Base-by-base conservation (phyloP, 2,329 filamentous ascomycete genomes). In the Chalaropsis thielavioides region DNA sequence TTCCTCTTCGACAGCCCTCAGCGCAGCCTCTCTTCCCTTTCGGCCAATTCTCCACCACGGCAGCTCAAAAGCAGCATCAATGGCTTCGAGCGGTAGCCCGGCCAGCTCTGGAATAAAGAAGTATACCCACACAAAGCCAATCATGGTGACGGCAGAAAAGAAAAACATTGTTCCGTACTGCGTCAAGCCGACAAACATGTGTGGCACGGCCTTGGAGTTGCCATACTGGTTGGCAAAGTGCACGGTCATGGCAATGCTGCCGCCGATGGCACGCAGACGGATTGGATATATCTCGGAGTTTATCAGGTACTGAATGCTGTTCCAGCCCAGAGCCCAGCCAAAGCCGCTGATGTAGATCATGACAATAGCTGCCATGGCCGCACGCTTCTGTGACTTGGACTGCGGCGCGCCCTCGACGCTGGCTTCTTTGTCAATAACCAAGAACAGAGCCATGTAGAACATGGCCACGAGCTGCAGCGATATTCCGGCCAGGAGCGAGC, bases 221-320 rank as follows among this genome's bases (percentile, higher is more conserved):
- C 87, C 88, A 72, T 89, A 91, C 74, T 90, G 87, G 73, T 89
- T 89, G 67, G 81, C 85, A 71, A 91, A 91, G 74, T 92, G 88
- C 67, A 90, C 80, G 0, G 84, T 88, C 88, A 91, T 91, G 59
- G 86, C 83, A 71, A 88, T 79, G 0, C 83, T 87, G 0, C 86
- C 87, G 22, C 85, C 83, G 10, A 90, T 75, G 3, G 87, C 87
- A 64, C 88, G 83, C 61, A 92, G 84, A 2, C 87, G 81, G 10
- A 91, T 79, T 0, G 88, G 87, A 76, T 89, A 92, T 67, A 92
- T 80, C 72, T 92, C 88, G 1, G 87, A 86, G 15, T 87, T 90
- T 65, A 92, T 81, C 3, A 92, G 79, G 72, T 91, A 92, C 74
- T 90, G 88, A 79, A 89, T 87, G 0, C 80, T 83, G 75, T 90